Conservation (phyloP, 129 eudicot genomes). For the Chrysanthemum lavandulifolium region DNA sequence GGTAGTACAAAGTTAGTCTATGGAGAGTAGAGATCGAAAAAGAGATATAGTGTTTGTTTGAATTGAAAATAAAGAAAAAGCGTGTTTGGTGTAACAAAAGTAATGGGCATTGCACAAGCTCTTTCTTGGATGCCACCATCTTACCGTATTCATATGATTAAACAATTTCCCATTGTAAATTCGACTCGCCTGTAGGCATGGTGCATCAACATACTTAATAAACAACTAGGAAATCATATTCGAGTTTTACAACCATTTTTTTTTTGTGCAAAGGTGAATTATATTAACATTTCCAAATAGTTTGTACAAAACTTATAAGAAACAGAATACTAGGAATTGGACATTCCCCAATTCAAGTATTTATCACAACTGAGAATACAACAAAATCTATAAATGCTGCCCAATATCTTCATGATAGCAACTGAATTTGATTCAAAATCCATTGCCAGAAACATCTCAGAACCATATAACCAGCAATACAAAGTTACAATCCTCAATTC, state of each 20-base stretch:
- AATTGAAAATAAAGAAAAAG: constrained; percentile 16
- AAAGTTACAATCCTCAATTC: too few species aligned
- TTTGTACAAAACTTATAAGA: too few species aligned
- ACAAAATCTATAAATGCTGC: too few species aligned
- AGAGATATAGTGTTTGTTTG: constrained; percentile 17
- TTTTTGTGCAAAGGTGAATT: too few species aligned
- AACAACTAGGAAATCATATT: neutral
- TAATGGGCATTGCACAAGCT: constrained; percentile 15
- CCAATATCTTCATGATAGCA: too few species aligned
- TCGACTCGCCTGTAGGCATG: neutral
- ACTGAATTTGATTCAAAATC: too few species aligned
- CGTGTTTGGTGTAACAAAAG: constrained; percentile 18
- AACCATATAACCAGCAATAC: too few species aligned
- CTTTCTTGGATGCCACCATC: constrained; percentile 23
- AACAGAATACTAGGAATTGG: too few species aligned
- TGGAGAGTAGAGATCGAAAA: constrained; percentile 18
- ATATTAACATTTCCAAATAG: too few species aligned
- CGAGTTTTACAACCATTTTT: neutral
- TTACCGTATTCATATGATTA: neutral
- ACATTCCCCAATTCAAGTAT: too few species aligned
- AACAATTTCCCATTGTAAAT: neutral
- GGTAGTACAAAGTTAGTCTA: constrained; percentile 30
- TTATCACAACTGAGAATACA: too few species aligned
- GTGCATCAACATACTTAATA: constrained; percentile 2
- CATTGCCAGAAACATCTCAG: too few species aligned